Evolutionary conservation across 179 eudicot genomes (phyloP).

Genomic region (Nepenthes alata): DNA sequence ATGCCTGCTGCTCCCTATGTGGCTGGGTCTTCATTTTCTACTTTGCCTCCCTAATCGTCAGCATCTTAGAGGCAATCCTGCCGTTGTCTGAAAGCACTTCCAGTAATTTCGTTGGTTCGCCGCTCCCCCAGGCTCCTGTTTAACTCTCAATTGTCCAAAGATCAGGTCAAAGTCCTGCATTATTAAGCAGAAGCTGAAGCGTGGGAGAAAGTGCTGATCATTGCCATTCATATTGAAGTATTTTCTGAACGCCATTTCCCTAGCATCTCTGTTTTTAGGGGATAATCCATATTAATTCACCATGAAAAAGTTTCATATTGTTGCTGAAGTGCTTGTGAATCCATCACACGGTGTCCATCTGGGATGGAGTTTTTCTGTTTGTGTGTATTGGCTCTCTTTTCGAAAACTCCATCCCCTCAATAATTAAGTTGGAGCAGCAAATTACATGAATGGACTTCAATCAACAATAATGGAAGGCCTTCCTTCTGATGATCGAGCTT

Average conservation of each 20-base stretch:
- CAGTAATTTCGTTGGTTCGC: conserved; percentile 28
- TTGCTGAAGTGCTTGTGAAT: too few relatives aligned
- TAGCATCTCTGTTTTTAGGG: too few relatives aligned
- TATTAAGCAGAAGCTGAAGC: conserved; percentile 21
- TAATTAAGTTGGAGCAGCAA: too few relatives aligned
- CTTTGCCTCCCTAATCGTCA: conserved; percentile 33
- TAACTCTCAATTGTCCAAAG: conserved; percentile 24
- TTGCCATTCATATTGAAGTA: conserved; percentile 19
- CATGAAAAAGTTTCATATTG: too few relatives aligned
- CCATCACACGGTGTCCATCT: too few relatives aligned
- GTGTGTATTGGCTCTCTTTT: too few relatives aligned
- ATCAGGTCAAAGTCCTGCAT: conserved; percentile 23
- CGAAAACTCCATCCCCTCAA: too few relatives aligned
- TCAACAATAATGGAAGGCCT: too few relatives aligned
- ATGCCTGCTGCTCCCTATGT: conserved; percentile 53
- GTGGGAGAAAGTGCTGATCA: conserved; percentile 28
- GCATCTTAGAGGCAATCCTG: conserved; percentile 28
- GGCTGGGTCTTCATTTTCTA: conserved; percentile 24
- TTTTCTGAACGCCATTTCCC: conserved; percentile 5
- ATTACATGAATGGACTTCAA: too few relatives aligned
- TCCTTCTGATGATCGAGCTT: too few relatives aligned
- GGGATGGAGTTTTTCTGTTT: too few relatives aligned
- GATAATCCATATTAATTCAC: too few relatives aligned
- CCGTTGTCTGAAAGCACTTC: conserved; percentile 25
- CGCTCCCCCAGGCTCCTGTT: conserved; percentile 28